Conservation (phyloP, 2,329 filamentous ascomycete species). For the Fusarium nodosum region DNA sequence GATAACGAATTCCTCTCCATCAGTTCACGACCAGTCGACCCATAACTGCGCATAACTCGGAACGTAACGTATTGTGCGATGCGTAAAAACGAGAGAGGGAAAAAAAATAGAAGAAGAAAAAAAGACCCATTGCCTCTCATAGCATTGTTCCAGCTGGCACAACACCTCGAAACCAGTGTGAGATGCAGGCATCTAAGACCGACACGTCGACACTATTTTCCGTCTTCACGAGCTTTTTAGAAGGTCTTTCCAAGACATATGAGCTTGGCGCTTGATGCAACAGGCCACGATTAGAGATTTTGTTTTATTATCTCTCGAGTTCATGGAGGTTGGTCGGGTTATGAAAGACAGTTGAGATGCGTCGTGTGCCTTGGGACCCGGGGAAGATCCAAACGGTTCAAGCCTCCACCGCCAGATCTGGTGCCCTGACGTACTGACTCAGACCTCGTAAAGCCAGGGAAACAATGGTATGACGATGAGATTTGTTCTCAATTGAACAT, state of each 20-base stretch:
- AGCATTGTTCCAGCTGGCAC: not conserved
- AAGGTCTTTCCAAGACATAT: not conserved
- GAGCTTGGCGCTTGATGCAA: not conserved
- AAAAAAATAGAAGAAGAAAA: not conserved
- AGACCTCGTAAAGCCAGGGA: not conserved
- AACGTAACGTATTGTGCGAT: not conserved
- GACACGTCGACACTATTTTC: not conserved
- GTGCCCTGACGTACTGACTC: not conserved
- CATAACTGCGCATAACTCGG: not conserved
- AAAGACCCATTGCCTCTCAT: not conserved
- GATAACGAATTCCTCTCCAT: constrained; percentile 15
- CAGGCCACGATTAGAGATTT: not conserved
- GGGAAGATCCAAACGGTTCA: not conserved
- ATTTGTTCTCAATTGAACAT: not conserved
- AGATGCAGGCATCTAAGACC: not conserved
- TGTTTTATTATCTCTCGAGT: not conserved
- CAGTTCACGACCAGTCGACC: constrained; percentile 1
- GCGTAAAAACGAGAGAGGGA: not conserved
- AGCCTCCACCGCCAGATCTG: not conserved
- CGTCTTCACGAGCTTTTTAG: not conserved
- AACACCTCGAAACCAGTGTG: not conserved
- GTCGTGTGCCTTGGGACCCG: not conserved
- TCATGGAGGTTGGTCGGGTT: not conserved
- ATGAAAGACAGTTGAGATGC: not conserved
- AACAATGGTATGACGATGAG: not conserved